Conservation (phyloP, 768 basidiomycete species). For the Nidula microcarpa region DNA sequence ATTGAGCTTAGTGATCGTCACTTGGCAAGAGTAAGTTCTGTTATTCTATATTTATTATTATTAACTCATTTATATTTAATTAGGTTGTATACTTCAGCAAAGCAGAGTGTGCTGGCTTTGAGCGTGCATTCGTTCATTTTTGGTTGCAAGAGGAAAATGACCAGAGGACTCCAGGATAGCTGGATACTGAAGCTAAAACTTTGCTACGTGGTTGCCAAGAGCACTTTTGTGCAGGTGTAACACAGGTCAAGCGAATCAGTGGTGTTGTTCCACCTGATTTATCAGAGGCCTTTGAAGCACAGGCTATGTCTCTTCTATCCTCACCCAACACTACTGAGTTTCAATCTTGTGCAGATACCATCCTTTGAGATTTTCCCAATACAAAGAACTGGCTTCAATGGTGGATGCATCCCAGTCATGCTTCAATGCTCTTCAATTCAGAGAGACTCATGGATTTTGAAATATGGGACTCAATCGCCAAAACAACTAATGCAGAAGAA, state of each 20-base stretch:
- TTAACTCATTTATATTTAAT: too few relatives aligned
- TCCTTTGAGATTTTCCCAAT: constrained; percentile 16
- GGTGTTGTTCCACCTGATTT: constrained; percentile 14
- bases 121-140: constrained; percentile 19
- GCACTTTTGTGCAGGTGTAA: constrained; percentile 23
- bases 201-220: constrained; percentile 25
- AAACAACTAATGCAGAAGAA: constrained; percentile 6
- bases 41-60: too few relatives aligned
- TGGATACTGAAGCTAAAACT: constrained; percentile 3
- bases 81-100: constrained; percentile 32
- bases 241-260: constrained; percentile 16
- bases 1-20: constrained; percentile 8
- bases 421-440: constrained; percentile 20
- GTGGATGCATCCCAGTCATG: constrained; percentile 23
- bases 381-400: constrained; percentile 23
- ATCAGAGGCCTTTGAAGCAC: constrained; percentile 9
- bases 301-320: constrained; percentile 9
- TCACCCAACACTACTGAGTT: constrained; percentile 8
- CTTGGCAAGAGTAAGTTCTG: constrained; percentile 4
- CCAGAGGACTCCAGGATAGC: constrained; percentile 5
- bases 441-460: constrained; percentile 8
- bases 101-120: constrained; percentile 26
- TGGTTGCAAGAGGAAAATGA: constrained; percentile 9
- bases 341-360: not conserved
- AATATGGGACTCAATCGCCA: constrained; percentile 4